These are phyloP conservation scores for Melanogaster broomeanus DNA, from an alignment of 768 basidiomycete species.

Conservation along the genomic window DNA sequence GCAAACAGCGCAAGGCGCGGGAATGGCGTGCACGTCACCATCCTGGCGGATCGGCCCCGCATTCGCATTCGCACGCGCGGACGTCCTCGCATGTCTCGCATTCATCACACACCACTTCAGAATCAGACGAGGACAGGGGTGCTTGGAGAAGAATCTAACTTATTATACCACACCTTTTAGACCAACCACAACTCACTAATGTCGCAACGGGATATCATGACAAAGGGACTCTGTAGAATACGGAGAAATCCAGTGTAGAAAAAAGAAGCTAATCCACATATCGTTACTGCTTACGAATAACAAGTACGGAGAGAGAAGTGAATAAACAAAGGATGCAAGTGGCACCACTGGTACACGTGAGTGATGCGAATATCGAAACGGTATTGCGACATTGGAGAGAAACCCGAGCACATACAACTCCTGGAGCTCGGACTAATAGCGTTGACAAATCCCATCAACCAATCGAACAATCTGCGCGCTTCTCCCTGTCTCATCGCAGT, in stretches of 20 bases:
- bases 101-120: conserved; percentile 1
- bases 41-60: background rate
- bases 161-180: background rate
- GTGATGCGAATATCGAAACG: too few species aligned
- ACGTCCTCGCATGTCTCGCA: conserved; percentile 3
- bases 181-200: background rate
- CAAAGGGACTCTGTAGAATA: background rate
- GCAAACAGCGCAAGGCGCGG: conserved; percentile 26
- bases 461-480: background rate
- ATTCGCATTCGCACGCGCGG: background rate
- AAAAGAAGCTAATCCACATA: background rate
- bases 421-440: background rate
- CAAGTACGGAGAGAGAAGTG: too few species aligned
- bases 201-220: background rate
- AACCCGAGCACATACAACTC: too few species aligned
- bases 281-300: background rate
- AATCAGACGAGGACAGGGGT: conserved; percentile 18
- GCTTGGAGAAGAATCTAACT: conserved; percentile 17
- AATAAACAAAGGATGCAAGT: too few species aligned
- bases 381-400: too few species aligned
- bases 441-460: conserved; percentile 18
- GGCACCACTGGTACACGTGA: too few species aligned
- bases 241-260: background rate
- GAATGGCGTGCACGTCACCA: conserved; percentile 20
- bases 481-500: conserved; percentile 3